Base-by-base conservation (phyloP, 805 yeast genomes). In the Myxozyma geophila region DNA sequence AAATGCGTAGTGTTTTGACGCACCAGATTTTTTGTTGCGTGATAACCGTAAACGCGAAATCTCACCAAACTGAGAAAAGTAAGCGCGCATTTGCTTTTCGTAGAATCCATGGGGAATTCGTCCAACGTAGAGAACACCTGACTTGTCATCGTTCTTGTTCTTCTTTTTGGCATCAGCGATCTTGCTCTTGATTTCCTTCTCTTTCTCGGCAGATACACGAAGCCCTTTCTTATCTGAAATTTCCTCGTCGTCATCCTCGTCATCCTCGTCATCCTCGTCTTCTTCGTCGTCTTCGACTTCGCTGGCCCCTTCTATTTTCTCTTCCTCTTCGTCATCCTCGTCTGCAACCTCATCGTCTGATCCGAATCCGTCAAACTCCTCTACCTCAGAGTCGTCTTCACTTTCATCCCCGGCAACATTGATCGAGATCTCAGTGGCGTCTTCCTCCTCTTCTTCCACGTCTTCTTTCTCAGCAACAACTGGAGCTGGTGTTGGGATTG, bases 21-120 rank as follows among this genome's bases (percentile, higher is more conserved):
- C 85, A 52, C 98, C 98, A 6, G 96, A 87, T 73, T 87, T 88
- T 76, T 89, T 92, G 79, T 90, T 93, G 74, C 98, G 85, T 50
- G 97, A 90, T 58, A 95, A 77, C 70, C 92, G 86, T 60, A 92
- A 82, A 70, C 90, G 86, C 52, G 85, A 81, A 63, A 95, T 87
- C 46, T 84, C 87, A 66, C 99, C 99, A 78, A 95, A 95, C 79
- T 95, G 99, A 54, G 84, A 77, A 75, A 95, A 93, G 77, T 95
- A 95, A 72, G 85, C 84, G 66, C 83, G 83, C 81, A 88, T 80
- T 68, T 80, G 79, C 46, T 77, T 81, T 77, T 95, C 98, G 71
- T 91, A 87, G 79, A 95, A 91, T 48, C 96, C 97, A 70, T 88
- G 87, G 52, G 99, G 99, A 68, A 95, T 82, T 74, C 98, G 85